phyloP scores from a whole-genome alignment of 2,329 filamentous ascomycete species.

The Apiospora pterosperma region DNA sequence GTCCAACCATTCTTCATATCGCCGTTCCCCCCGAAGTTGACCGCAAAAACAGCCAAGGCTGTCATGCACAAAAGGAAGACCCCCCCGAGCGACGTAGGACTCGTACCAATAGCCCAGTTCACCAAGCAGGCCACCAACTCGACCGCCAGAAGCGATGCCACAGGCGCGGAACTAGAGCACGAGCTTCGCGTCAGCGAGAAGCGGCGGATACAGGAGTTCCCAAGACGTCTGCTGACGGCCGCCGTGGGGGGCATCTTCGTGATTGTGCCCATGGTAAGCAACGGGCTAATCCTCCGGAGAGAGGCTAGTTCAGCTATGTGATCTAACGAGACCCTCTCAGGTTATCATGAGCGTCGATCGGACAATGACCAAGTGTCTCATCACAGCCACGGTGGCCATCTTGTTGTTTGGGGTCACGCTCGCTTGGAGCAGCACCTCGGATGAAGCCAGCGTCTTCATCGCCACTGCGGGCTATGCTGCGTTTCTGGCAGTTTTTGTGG shows the following conservation, averaged over 20 bases:
- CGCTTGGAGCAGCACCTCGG: conserved; percentile 9
- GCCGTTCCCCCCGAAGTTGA: neutral
- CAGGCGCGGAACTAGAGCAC: conserved; percentile 5
- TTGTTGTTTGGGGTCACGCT: conserved; percentile 7
- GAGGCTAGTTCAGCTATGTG: neutral
- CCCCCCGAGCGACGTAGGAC: neutral
- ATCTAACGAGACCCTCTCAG: neutral
- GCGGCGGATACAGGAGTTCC: conserved; percentile 7
- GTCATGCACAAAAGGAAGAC: neutral
- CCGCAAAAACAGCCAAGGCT: neutral
- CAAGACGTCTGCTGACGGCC: conserved; percentile 5
- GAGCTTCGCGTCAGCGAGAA: conserved; percentile 1
- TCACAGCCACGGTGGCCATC: conserved; percentile 4
- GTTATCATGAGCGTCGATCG: conserved; percentile 4
- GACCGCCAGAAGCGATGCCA: conserved; percentile 4
- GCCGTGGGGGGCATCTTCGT: conserved; percentile 8
- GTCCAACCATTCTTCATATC: conserved; percentile 5
- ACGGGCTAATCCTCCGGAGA: neutral
- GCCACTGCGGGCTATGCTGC: conserved; percentile 9
- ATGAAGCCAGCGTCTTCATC: conserved; percentile 9
- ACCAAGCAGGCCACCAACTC: neutral
- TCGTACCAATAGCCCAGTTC: neutral
- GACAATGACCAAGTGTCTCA: conserved; percentile 4
- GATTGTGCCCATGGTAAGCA: conserved; percentile 10
- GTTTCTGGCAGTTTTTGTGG: conserved; percentile 9